Conservation (phyloP, 2,329 filamentous ascomycete species). For the Chaetomiaceae sp. region DNA sequence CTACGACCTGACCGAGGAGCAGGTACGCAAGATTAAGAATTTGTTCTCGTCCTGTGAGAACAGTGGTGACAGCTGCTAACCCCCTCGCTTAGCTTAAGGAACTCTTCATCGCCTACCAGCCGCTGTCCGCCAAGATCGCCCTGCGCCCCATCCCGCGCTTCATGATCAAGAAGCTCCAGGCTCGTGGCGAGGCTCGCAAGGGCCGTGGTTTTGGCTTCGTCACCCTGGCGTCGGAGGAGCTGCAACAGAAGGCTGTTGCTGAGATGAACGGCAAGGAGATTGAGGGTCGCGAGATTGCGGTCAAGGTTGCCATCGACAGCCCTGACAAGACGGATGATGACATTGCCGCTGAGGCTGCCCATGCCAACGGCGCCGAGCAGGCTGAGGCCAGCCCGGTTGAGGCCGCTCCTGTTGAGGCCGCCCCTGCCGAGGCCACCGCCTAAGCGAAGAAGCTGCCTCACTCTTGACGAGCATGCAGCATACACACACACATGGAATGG, state of each 20-base stretch:
- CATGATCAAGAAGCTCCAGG: constrained; percentile 99
- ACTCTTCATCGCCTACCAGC: constrained; percentile 88
- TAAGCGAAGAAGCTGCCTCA: constrained; percentile 18
- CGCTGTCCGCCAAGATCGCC: constrained; percentile 94
- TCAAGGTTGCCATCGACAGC: constrained; percentile 99
- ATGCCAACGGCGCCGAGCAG: constrained; percentile 35
- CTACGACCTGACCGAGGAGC: constrained; percentile 96
- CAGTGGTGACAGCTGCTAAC: constrained; percentile 23
- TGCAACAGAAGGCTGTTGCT: constrained; percentile 91
- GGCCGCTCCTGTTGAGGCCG: constrained; percentile 14
- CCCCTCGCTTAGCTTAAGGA: constrained; percentile 73
- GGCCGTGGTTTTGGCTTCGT: constrained; percentile 98
- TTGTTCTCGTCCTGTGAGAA: background rate
- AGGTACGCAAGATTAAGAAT: constrained; percentile 61
- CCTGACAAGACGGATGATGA: constrained; percentile 94
- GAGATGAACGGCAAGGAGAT: constrained; percentile 99
- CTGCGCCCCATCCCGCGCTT: constrained; percentile 97
- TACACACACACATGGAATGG: constrained; percentile 18
- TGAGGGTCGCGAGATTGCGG: constrained; percentile 95
- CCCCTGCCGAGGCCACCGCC: constrained; percentile 23
- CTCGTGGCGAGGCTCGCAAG: constrained; percentile 96
- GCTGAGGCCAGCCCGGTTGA: constrained; percentile 7
- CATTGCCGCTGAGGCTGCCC: constrained; percentile 41
- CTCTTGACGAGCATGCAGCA: constrained; percentile 21
- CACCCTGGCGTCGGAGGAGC: constrained; percentile 87